phyloP scores from a whole-genome alignment of 2,329 filamentous ascomycete species.

The Cordyceps pruinosa region DNA sequence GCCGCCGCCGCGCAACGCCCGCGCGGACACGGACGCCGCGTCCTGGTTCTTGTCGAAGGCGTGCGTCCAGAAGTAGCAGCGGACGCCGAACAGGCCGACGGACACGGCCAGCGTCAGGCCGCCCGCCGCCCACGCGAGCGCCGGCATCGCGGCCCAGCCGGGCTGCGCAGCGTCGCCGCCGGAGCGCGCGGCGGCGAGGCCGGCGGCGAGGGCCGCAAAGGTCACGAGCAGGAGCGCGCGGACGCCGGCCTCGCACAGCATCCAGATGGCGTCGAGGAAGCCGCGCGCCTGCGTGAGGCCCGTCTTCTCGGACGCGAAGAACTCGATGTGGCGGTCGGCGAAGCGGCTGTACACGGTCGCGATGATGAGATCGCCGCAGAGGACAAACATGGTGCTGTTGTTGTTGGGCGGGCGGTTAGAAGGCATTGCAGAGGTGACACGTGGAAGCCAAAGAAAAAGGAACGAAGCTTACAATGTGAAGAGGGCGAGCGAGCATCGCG shows the following conservation, averaged over 20 bases:
- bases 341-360: constrained; percentile 8
- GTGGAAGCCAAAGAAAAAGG: not conserved
- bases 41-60: not conserved
- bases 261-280: constrained; percentile 5
- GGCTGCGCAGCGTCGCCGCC: not conserved
- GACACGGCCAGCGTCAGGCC: not conserved
- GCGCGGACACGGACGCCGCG: not conserved
- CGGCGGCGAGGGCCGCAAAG: not conserved
- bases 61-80: constrained; percentile 11
- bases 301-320: not conserved
- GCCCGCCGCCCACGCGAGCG: not conserved
- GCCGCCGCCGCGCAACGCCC: not conserved
- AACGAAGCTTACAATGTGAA: constrained; percentile 1
- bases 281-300: constrained; percentile 2
- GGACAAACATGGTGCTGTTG: not conserved
- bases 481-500: not conserved
- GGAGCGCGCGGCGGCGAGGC: constrained; percentile 4
- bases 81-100: not conserved
- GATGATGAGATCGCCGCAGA: not conserved
- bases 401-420: not conserved
- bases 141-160: not conserved
- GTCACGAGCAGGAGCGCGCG: constrained; percentile 3
- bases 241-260: not conserved
- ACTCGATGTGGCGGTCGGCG: constrained; percentile 2
- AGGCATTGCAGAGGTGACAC: too few relatives aligned